Evolutionary conservation across 1,139 yeast species (phyloP).

Genomic region (Diutina siamensis): DNA sequence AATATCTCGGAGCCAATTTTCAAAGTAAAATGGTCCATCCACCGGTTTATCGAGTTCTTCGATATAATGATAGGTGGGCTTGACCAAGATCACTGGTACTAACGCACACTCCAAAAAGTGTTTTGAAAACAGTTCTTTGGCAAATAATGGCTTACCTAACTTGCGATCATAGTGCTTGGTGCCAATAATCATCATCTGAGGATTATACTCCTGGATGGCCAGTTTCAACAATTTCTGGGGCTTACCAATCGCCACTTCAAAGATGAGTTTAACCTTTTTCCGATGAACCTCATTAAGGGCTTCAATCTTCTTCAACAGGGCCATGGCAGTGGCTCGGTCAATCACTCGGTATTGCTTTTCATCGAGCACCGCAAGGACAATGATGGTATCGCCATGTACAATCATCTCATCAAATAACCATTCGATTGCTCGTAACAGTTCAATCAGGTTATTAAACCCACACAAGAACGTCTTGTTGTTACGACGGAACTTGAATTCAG

Average conservation of each 20-base stretch:
- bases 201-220: conserved; percentile 51
- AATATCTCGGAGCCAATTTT: conserved; percentile 11
- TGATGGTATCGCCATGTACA: conserved; percentile 52
- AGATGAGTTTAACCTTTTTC: conserved; percentile 41
- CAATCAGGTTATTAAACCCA: conserved; percentile 48
- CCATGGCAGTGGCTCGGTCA: conserved; percentile 22
- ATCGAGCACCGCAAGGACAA: conserved; percentile 50
- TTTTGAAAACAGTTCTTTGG: conserved; percentile 41
- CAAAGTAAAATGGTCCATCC: conserved; percentile 10
- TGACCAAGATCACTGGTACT: conserved; percentile 59
- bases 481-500: conserved; percentile 40
- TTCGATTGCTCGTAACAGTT: conserved; percentile 46
- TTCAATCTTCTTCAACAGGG: conserved; percentile 29
- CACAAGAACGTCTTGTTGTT: conserved; percentile 51
- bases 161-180: conserved; percentile 23
- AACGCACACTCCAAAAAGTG: conserved; percentile 56
- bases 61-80: conserved; percentile 38
- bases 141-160: conserved; percentile 21
- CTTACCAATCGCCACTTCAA: conserved; percentile 53
- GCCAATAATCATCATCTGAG: conserved; percentile 57
- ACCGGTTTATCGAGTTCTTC: conserved; percentile 13
- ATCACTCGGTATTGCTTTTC: conserved; percentile 20
- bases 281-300: conserved; percentile 30
- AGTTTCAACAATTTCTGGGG: conserved; percentile 42
- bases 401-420: conserved; percentile 60